Evolutionary conservation across 177 flowering plant species (phyloP), one percentile per base, ranked within the genome.

Genomic region (Vitis hybrid): DNA sequence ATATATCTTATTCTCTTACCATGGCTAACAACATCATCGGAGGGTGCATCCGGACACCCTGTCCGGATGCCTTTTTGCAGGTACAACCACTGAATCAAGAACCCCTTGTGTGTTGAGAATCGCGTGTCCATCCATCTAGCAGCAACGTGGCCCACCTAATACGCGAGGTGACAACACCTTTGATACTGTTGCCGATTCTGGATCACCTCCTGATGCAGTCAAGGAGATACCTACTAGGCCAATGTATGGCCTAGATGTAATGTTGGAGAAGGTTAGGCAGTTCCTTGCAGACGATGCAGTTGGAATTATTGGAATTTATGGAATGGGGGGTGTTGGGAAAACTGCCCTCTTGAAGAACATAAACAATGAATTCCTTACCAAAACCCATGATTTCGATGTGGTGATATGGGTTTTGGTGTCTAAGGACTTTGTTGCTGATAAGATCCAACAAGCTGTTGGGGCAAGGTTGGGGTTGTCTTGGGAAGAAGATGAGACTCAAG

Each of bases 261-360:
- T 69, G 67, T n/a, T 80, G 5, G 72, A 75, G 62, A 74, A 61
- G 52, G 74, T 75, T 39, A 10, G 39, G 33, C 18, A 56, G n/a
- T 29, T 52, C 14, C 67, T 81, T 33, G 62, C 8, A 31, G 84
- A 81, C 2, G 82, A 83, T 48, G 62, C 60, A 7, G 73, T 74
- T 10, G 74, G 79, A 10, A 71, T 75, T 7, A 51, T 86, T 52
- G 82, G 79, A 9, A 31, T 82, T 13, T 77, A 70, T 68, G 85
- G 85, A 3, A 76, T 79, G 78, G 81, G 85, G 1, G 81, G 85
- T 10, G 76, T 75, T 2, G 82, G 82, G 12, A 79, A 82, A 68
- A 79, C 82, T 1, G 77, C 77, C 13, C 81, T 79, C 5, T 48
- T 81, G 67, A 74, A 56, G 72, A 70, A 52, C 39, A 61, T 79